Conservation (phyloP, 2,329 filamentous ascomycete species). For the Proliferodiscus dingleyae region DNA sequence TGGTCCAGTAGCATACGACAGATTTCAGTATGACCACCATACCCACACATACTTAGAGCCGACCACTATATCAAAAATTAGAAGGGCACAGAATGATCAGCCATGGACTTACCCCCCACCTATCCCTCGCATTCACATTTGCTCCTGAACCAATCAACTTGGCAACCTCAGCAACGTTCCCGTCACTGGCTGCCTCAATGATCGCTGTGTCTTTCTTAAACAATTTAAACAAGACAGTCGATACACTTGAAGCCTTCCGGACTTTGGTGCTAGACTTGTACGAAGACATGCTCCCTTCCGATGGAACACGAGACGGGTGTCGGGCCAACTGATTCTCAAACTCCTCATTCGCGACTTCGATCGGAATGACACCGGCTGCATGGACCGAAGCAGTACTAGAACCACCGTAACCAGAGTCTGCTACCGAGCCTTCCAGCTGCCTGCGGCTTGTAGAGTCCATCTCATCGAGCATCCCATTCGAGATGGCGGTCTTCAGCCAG, state of each 20-base stretch:
- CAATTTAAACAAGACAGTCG: conserved; percentile 23
- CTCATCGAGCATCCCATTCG: conserved; percentile 26
- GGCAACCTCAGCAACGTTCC: conserved; percentile 23
- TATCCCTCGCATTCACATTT: conserved; percentile 28
- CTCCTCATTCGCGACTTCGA: conserved; percentile 21
- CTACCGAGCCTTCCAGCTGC: conserved; percentile 2
- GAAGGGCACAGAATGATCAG: neutral
- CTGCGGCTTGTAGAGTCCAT: conserved; percentile 5
- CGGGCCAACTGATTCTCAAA: conserved; percentile 24
- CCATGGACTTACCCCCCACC: conserved; percentile 23
- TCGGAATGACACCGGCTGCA: conserved; percentile 17
- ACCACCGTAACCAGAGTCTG: conserved; percentile 25
- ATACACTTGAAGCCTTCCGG: conserved; percentile 10
- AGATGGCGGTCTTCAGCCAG: conserved; percentile 24
- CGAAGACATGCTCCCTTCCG: neutral
- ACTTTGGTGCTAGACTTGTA: conserved; percentile 12
- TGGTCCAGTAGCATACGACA: conserved; percentile 25
- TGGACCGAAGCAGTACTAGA: conserved; percentile 5
- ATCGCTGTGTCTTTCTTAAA: conserved; percentile 27
- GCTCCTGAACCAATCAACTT: conserved; percentile 25
- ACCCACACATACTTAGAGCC: conserved; percentile 28
- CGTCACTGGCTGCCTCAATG: conserved; percentile 28
- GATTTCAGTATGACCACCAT: conserved; percentile 26
- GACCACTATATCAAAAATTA: conserved; percentile 19
- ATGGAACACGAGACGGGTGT: conserved; percentile 13